Evolutionary conservation across 2,329 filamentous ascomycete species (phyloP).

Genomic region (Alternaria dauci): DNA sequence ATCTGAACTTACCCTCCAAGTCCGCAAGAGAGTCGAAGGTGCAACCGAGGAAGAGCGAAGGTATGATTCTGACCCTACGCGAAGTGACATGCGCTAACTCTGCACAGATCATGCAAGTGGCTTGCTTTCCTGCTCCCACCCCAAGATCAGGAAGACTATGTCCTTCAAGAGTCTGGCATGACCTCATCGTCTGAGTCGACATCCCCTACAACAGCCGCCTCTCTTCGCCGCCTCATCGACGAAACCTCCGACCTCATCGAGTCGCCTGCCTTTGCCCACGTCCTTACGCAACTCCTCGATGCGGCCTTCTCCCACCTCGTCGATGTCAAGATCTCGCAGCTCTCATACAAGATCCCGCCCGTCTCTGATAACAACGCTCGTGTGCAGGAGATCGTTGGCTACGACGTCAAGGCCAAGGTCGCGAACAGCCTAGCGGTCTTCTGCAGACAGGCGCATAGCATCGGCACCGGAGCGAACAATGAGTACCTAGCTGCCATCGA

Average conservation of each 20-base stretch:
- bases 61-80: conserved; percentile 41
- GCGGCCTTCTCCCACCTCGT: conserved; percentile 85
- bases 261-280: conserved; percentile 87
- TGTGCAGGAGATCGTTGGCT: conserved; percentile 62
- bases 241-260: conserved; percentile 97
- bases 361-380: conserved; percentile 52
- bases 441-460: conserved; percentile 87
- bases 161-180: conserved; percentile 87
- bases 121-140: conserved; percentile 84
- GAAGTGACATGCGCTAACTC: conserved; percentile 16
- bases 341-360: conserved; percentile 75
- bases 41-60: conserved; percentile 69
- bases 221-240: conserved; percentile 84
- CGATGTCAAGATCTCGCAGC: conserved; percentile 79
- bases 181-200: conserved; percentile 51
- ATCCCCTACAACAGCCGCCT: conserved; percentile 56
- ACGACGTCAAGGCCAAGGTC: conserved; percentile 71
- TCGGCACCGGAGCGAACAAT: conserved; percentile 70
- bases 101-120: conserved; percentile 70
- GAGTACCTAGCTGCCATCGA: conserved; percentile 73
- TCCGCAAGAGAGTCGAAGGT: conserved; percentile 86
- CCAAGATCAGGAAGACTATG: conserved; percentile 77
- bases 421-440: conserved; percentile 90
- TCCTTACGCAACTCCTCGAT: conserved; percentile 86
- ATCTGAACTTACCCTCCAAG: conserved; percentile 80